Conservation (phyloP, 495 filamentous ascomycete species). For the Aspergillus carlsbadensis region DNA sequence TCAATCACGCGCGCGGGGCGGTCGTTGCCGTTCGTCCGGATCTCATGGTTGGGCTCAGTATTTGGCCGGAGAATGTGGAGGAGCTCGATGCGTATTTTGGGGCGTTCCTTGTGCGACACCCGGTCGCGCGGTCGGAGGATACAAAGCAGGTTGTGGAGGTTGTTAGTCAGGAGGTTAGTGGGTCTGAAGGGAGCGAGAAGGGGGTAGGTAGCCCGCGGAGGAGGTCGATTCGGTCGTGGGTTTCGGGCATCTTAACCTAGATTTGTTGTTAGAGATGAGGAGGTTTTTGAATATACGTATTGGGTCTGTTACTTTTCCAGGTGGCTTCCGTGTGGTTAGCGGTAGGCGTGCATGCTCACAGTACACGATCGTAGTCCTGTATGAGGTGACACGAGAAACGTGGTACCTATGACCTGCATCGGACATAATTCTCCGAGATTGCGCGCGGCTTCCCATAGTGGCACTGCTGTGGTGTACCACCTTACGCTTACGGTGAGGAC, state of each 20-base stretch:
- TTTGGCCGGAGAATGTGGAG: background rate
- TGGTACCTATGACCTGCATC: too few relatives aligned
- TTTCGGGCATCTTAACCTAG: background rate
- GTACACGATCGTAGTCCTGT: too few relatives aligned
- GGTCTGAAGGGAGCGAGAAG: background rate
- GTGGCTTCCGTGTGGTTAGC: too few relatives aligned
- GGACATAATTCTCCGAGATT: too few relatives aligned
- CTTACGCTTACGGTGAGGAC: too few relatives aligned
- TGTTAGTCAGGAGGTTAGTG: background rate
- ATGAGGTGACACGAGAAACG: too few relatives aligned
- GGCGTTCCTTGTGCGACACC: background rate
- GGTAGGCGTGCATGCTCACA: too few relatives aligned
- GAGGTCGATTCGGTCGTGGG: background rate
- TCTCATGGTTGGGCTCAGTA: background rate
- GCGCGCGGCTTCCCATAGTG: too few relatives aligned
- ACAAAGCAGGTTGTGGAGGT: background rate
- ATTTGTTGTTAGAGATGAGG: too few relatives aligned
- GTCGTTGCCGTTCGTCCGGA: constrained; percentile 8
- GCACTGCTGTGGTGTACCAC: too few relatives aligned
- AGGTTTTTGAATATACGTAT: too few relatives aligned
- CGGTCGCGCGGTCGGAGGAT: background rate
- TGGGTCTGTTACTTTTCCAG: too few relatives aligned
- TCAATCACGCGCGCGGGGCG: constrained; percentile 2
- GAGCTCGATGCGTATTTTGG: background rate
- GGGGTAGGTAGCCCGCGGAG: background rate